Conservation (phyloP, 345 rosid species). For the Cardamine resedifolia region DNA sequence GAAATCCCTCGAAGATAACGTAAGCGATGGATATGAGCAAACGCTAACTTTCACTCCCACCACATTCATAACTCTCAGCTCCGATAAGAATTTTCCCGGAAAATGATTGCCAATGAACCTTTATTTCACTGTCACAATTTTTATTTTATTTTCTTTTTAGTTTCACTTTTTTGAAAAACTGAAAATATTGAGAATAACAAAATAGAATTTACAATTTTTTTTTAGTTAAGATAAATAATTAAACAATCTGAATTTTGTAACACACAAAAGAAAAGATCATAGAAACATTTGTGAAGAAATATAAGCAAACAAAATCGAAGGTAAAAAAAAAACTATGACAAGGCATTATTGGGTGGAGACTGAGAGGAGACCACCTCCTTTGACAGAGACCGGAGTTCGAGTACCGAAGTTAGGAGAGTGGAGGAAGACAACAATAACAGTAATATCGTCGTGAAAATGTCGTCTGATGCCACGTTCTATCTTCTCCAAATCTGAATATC, state of each 20-base stretch:
- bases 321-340: background rate
- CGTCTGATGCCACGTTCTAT: conserved; percentile 92
- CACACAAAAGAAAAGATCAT: background rate
- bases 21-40: conserved; percentile 13
- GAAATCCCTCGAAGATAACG: conserved; percentile 11
- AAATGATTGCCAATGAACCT: background rate
- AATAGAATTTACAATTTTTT: background rate
- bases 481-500: conserved; percentile 91
- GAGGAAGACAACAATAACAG: conserved; percentile 78
- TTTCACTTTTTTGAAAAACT: background rate
- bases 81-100: background rate
- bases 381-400: conserved; percentile 54
- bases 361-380: conserved; percentile 52
- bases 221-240: background rate
- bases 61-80: conserved; percentile 11
- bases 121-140: conserved; percentile 8
- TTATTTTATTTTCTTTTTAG: background rate
- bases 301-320: conserved; percentile 21
- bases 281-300: conserved; percentile 3
- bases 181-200: background rate
- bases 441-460: conserved; percentile 96
- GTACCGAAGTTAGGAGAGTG: conserved; percentile 44
- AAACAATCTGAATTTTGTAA: background rate
- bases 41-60: conserved; percentile 16
- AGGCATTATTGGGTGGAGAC: conserved; percentile 1